phyloP scores from a whole-genome alignment of 495 filamentous ascomycete genomes.

The Penicillium mononematosum region DNA sequence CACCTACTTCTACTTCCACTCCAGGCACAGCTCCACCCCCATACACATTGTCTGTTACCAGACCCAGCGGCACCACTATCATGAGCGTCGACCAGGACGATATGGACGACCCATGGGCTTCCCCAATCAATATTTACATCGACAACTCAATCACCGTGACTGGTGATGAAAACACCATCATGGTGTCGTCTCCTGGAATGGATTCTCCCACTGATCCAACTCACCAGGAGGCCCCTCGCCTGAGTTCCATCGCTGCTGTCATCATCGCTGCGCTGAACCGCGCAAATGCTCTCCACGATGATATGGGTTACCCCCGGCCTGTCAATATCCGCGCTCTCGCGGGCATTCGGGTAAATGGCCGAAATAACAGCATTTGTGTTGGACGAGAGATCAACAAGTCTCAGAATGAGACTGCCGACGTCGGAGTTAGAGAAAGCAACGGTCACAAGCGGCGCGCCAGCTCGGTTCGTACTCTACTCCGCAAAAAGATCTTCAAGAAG shows the following conservation, averaged over 20 bases:
- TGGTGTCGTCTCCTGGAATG: constrained; percentile 20
- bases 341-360: constrained; percentile 2
- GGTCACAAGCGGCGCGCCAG: constrained; percentile 6
- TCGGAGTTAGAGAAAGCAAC: not conserved
- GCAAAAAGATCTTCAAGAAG: not conserved
- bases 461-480: constrained; percentile 2
- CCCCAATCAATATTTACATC: constrained; percentile 33
- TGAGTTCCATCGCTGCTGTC: constrained; percentile 2
- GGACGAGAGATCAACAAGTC: not conserved
- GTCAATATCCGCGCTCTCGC: not conserved
- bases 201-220: constrained; percentile 3
- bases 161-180: constrained; percentile 36
- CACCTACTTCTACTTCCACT: constrained; percentile 11
- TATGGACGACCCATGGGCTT: constrained; percentile 1
- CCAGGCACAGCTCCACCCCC: constrained; percentile 16
- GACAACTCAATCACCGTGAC: constrained; percentile 37
- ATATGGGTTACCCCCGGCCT: constrained; percentile 3
- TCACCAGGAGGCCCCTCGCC: not conserved
- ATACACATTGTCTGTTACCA: constrained; percentile 9
- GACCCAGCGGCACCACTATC: not conserved
- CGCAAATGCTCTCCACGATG: constrained; percentile 12
- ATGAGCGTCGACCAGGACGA: constrained; percentile 14
- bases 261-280: constrained; percentile 15
- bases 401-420: not conserved
- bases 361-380: not conserved